Base-by-base conservation (phyloP, 306 rosid species). In the Mimosa bimucronata region DNA sequence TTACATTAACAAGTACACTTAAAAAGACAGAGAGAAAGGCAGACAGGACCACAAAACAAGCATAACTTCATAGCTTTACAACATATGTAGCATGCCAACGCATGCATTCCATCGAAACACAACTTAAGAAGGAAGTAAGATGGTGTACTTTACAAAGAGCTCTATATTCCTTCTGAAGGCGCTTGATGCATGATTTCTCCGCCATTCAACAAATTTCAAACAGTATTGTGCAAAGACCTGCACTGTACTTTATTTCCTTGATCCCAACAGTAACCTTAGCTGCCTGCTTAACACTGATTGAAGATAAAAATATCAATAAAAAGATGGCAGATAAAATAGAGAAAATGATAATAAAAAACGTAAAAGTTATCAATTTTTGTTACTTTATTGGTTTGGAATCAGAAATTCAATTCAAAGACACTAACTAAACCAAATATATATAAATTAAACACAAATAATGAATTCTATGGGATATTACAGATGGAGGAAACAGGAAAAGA, bases 81-180 rank as follows among this genome's bases (percentile, higher is more conserved):
- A 15, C 15, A 48, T 6, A 16, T 6, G 61, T 69, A 2, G 23
- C 73, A 73, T 25, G 71, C 60, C 62, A 52, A 72, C 79, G 25
- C 37, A 50, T 2, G 18, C 66, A 29, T 52, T 26, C 60, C 16
- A 77, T 38, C 12, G 4, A 45, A 82, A 52, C 68, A 37, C 41
- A 76, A 58, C 15, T 30, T 70, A 41, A 41, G 74, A 23, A 28
- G 55, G 40, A 70, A 81, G 71, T 79, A 73, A 77, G 78, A 78
- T 79, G 53, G 2, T 86, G 29, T 81, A 91, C 99, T 87, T 96
- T 96, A 88, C 99, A 96, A 61, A 96, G 93, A 42, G 99, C 93
- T 90, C 99, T 91, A 74, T 88, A 96, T 88, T 96, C 99, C 90
- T 91, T 96, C 79, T 96, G 99, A 80, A 96, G 97, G 78, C 98